Base-by-base conservation (phyloP, 192 early-diverging fungal species). In the Physocladia obscura region DNA sequence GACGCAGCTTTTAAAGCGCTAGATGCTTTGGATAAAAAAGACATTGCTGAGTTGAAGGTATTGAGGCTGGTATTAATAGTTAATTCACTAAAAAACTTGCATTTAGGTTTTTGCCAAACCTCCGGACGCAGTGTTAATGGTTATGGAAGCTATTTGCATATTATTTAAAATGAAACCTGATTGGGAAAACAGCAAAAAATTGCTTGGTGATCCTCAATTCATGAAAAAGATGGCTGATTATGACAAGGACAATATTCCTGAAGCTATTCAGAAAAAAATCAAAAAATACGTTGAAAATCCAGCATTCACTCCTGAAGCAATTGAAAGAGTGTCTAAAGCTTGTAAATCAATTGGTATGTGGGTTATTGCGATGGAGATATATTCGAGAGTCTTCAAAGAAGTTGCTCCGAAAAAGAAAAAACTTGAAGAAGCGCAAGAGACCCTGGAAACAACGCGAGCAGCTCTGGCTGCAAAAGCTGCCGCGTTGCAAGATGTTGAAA, bases 211-310 rank as follows among this genome's bases (percentile, higher is more conserved):
- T 50, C 77, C 84, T 1, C 84, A 87, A 58, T 78, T 87, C 39
- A 87, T 87, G 84, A 84, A 79, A 54, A 87, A 87, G 57, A 79
- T 87, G 79, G 71, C 74, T 13, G 84, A 86, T 35, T 86, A 78
- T 49, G 84, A 86, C 73, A 86, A 84, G 49, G 84, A 86, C 74
- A 84, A 81, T 34, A 86, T 86, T 44, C 82, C 82, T 3, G 82
- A 84, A 73, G 59, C 73, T 2, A 79, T 84, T 0, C 73, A 76
- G 5, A 86, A 86, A 54, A 86, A 86, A 65, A 70, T 86, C 35
- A 76, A 77, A 49, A 86, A 86, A 64, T 86, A 86, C 52, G 80
- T 83, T 27, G 82, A 86, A 48, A 86, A 79, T 52, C 84, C 84
- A 36, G 74, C 71, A 22, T 86, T 86, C 67, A 86, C 70, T 22